A percentile compares a stretch with the other conserved stretches of the same genome.
phyloP scores from a whole-genome alignment of 225 moss, liverwort and hornwort genomes.

The Sphagnum tenellum region DNA sequence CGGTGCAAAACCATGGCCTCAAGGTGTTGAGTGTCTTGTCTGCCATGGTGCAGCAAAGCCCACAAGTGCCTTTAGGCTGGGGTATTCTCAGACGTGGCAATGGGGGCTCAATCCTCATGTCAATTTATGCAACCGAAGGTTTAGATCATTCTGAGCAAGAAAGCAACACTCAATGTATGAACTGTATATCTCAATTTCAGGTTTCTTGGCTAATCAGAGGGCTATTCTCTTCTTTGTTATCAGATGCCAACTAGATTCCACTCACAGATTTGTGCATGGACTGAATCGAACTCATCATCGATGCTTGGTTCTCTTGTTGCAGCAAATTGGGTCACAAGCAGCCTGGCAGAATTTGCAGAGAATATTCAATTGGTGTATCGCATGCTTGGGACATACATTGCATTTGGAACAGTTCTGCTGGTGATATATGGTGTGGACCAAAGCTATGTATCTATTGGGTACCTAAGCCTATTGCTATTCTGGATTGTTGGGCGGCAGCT shows the following conservation, averaged over 20 bases:
- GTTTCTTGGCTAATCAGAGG: no score
- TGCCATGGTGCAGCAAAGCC: slow-evolving; percentile 28
- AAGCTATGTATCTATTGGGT: slow-evolving; percentile 27
- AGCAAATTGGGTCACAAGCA: slow-evolving; percentile 33
- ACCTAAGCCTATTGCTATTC: slow-evolving; percentile 23
- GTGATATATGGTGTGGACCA: slow-evolving; percentile 24
- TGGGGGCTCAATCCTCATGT: slow-evolving; percentile 24
- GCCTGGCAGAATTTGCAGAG: slow-evolving; percentile 15
- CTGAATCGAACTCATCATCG: no score
- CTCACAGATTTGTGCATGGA: no score
- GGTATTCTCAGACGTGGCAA: slow-evolving; percentile 21
- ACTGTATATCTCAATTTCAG: no score
- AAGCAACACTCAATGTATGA: slow-evolving; percentile 4
- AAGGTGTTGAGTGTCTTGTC: slow-evolving; percentile 29
- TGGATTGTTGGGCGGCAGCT: slow-evolving; percentile 34
- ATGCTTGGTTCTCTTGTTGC: not conserved
- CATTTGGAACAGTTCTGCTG: slow-evolving; percentile 25
- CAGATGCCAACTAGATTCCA: no score
- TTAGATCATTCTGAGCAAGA: slow-evolving; percentile 19
- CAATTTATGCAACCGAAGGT: slow-evolving; percentile 18
- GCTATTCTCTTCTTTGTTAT: no score
- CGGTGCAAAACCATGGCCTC: slow-evolving; percentile 39
- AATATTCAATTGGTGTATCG: slow-evolving; percentile 21
- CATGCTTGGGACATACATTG: slow-evolving; percentile 41
- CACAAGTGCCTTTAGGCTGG: slow-evolving; percentile 36